These are phyloP conservation scores for Colletotrichum somersetense DNA, from an alignment of 2,329 filamentous ascomycete genomes.

Conservation along the genomic window DNA sequence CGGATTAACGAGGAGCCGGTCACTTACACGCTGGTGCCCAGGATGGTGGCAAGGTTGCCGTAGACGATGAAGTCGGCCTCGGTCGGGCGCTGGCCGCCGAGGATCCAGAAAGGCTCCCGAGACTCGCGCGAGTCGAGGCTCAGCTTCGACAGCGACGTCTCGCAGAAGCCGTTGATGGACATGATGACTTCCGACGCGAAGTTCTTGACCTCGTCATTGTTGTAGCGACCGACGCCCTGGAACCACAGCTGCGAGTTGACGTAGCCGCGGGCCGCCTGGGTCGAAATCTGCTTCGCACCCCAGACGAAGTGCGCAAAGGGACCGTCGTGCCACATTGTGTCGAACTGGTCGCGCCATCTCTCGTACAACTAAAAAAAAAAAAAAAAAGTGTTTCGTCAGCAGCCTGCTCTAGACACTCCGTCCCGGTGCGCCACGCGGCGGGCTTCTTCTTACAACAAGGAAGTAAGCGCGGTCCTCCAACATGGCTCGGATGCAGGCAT, in stretches of 20 bases:
- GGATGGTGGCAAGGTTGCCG: conserved; percentile 37
- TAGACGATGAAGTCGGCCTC: conserved; percentile 44
- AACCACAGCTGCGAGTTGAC: conserved; percentile 43
- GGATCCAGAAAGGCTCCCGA: conserved; percentile 44
- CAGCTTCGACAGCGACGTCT: conserved; percentile 35
- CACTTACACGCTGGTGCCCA: conserved; percentile 41
- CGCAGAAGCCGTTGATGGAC: conserved; percentile 42
- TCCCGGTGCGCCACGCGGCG: background rate
- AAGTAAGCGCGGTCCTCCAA: conserved; percentile 44
- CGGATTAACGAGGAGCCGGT: background rate
- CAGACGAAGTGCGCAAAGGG: conserved; percentile 42
- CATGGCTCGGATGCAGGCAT: conserved; percentile 42
- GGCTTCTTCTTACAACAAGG: conserved; percentile 39
- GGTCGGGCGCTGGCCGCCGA: conserved; percentile 43
- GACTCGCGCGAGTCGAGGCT: conserved; percentile 23
- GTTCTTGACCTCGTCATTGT: conserved; percentile 40
- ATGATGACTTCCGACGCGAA: conserved; percentile 43
- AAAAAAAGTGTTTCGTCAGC: background rate
- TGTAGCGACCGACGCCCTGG: conserved; percentile 44
- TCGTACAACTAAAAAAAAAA: conserved; percentile 41
- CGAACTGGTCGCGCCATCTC: conserved; percentile 43
- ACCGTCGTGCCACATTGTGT: conserved; percentile 42
- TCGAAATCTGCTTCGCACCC: conserved; percentile 42
- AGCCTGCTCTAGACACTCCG: background rate
- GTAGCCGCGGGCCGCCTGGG: conserved; percentile 32